Conservation (phyloP, 345 rosid genomes). For the Euphorbia pulcherrima region DNA sequence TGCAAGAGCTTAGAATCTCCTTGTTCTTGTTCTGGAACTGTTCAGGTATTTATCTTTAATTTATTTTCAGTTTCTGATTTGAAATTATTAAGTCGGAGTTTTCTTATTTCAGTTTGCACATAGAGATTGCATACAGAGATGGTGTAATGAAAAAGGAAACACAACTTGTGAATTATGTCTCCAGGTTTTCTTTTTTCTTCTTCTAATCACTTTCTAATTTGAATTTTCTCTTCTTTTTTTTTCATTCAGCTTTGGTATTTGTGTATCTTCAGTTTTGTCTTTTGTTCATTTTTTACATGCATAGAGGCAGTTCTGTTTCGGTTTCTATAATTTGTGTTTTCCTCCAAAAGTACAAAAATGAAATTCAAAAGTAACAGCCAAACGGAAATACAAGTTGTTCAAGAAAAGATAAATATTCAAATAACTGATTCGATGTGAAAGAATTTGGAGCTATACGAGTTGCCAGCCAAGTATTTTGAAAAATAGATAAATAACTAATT, state of each 20-base stretch:
- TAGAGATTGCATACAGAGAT: constrained; percentile 92
- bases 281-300: not conserved
- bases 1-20: constrained; percentile 72
- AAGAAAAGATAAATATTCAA: not conserved
- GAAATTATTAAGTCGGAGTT: not conserved
- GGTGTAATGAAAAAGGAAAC: constrained; percentile 98
- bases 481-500: not conserved
- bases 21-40: constrained; percentile 89
- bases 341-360: not conserved
- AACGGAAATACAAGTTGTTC: not conserved
- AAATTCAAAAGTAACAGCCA: not conserved
- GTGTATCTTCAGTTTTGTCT: too few species aligned
- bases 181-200: constrained; percentile 43
- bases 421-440: not conserved
- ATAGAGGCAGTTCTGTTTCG: constrained; percentile 14
- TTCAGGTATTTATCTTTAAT: constrained; percentile 45
- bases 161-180: constrained; percentile 92
- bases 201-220: not conserved
- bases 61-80: not conserved
- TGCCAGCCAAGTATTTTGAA: not conserved
- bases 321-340: not conserved
- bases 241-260: not conserved
- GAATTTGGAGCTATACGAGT: not conserved
- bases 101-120: constrained; percentile 58
- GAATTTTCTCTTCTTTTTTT: not conserved